phyloP scores from a whole-genome alignment of 2,329 filamentous ascomycete species.

The Penicillium sp. region DNA sequence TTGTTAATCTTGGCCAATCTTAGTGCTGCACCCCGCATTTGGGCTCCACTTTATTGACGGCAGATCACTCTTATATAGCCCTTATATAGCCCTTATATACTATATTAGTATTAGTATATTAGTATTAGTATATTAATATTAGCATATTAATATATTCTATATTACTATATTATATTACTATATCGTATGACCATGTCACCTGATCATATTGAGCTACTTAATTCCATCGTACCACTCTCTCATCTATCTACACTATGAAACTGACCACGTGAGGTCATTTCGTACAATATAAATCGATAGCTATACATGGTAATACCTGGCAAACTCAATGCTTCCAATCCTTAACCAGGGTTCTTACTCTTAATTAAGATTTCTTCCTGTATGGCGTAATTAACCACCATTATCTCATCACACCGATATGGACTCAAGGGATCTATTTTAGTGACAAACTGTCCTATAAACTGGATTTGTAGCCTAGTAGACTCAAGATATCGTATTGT shows the following conservation, averaged over 20 bases:
- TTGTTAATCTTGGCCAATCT: constrained; percentile 21
- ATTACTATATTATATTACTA: neutral
- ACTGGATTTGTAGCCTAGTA: neutral
- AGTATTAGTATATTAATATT: too few species aligned
- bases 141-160: too few species aligned
- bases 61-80: constrained; percentile 4
- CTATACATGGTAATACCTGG: too few species aligned
- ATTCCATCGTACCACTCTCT: neutral
- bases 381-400: neutral
- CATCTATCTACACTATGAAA: neutral
- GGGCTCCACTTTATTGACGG: constrained; percentile 17
- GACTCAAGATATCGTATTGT: neutral
- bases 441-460: neutral
- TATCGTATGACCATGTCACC: neutral
- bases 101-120: neutral
- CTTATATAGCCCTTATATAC: neutral
- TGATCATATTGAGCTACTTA: neutral
- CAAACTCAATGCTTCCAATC: neutral
- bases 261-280: neutral
- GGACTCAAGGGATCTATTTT: neutral
- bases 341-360: neutral
- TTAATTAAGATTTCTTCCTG: neutral
- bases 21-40: constrained; percentile 42
- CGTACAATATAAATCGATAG: too few species aligned
- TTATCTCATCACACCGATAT: neutral